Conservation (phyloP, 805 yeast genomes). For the Hanseniaspora taiwanica region DNA sequence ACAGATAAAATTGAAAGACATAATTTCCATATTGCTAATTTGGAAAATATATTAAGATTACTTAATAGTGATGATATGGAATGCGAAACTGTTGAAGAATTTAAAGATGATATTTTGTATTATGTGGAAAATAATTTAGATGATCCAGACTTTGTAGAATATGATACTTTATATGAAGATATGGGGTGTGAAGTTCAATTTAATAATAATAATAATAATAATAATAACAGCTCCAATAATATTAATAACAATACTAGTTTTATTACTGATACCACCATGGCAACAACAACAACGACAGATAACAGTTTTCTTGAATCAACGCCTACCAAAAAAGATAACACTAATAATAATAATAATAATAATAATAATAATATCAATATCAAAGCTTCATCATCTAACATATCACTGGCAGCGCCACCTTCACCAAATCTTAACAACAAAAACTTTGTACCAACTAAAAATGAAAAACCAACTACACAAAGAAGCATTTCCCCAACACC, state of each 20-base stretch:
- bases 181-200: slow-evolving; percentile 40
- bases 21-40: slow-evolving; percentile 59
- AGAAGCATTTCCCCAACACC: no score
- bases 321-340: slow-evolving; percentile 1
- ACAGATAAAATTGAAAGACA: slow-evolving; percentile 54
- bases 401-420: slow-evolving; percentile 2
- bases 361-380: slow-evolving; percentile 1
- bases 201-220: slow-evolving; percentile 35
- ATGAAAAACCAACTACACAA: background rate
- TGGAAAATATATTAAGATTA: slow-evolving; percentile 66
- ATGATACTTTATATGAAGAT: slow-evolving; percentile 83
- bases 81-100: slow-evolving; percentile 59
- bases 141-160: slow-evolving; percentile 86
- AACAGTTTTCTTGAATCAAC: no score
- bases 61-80: slow-evolving; percentile 72
- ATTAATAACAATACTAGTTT: slow-evolving; percentile 23
- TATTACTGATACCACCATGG: slow-evolving; percentile 3
- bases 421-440: slow-evolving; percentile 1
- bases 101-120: slow-evolving; percentile 82
- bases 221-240: slow-evolving; percentile 23
- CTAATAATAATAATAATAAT: background rate
- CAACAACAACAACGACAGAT: background rate
- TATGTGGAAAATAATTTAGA: slow-evolving; percentile 79
- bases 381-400: no score
- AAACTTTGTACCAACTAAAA: no score